Evolutionary conservation across 305 asterid genomes (phyloP), one percentile per base, ranked within the genome.

Genomic region (Salvia sclarea): DNA sequence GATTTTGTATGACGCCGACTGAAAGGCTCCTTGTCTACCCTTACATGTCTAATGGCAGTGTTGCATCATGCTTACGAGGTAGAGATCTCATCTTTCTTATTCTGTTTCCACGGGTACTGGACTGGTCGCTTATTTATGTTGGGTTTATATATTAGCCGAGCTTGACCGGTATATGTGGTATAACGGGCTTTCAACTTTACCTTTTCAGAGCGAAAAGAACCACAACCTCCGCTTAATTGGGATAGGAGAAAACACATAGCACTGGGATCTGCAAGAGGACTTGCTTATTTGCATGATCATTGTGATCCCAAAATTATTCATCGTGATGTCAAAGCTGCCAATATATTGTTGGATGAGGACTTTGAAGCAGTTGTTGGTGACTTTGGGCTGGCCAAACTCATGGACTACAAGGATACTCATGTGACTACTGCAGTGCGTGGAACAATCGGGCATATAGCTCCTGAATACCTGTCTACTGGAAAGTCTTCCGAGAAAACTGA

Each of bases 281-380:
- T 90, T 59, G 86, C 92, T 57, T 87, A 91, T 81, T 84, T 88
- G 84, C 97, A 91, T 44, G 97, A 88, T 45, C 96, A 88, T 63
- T 84, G 96, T 54, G 92, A 87, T 75, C 95, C 96, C 1, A 90
- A 87, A 76, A 90, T 90, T 48, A 88, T 90, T 69, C 96, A 90
- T 66, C 90, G 95, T 49, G 96, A 88, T 79, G 95, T 90, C 47
- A 90, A 90, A 79, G 96, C 96, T 64, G 96, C 92, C 31, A 89
- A 87, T 40, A 87, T 89, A 81, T 76, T 89, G 68, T 76, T 89
- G 81, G 96, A 89, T 33, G 89, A 85, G 77, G 91, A 82, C 66
- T 89, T 81, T 64, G 96, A 89, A 74, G 96, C 96, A 61, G 95
- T 91, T 70, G 96, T 91, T 60, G 96, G 97, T 21, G 93, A 91